These are phyloP conservation scores for Escovopsis sp. DNA, from an alignment of 2,329 filamentous ascomycete species.

Conservation along the genomic window DNA sequence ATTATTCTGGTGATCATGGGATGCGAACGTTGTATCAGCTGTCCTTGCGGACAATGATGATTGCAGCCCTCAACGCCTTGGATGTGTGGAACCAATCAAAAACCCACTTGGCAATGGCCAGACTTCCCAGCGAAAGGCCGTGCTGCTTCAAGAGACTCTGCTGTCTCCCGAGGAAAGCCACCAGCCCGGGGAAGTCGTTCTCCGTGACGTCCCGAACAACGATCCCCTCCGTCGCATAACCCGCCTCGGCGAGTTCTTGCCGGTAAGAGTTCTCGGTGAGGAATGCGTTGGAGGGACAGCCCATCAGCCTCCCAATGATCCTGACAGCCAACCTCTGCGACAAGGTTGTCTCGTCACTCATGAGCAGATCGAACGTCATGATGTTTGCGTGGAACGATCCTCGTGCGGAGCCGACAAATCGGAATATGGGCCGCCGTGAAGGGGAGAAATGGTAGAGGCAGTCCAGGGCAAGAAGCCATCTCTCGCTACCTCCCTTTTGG, in stretches of 20 bases:
- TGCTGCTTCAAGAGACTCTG: slow-evolving; percentile 19
- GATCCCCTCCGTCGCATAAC: slow-evolving; percentile 29
- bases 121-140: slow-evolving; percentile 22
- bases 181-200: slow-evolving; percentile 36
- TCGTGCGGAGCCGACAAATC: slow-evolving; percentile 26
- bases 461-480: slow-evolving; percentile 41
- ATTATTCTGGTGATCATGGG: too few relatives aligned
- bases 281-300: slow-evolving; percentile 34
- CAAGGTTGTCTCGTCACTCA: slow-evolving; percentile 17
- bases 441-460: slow-evolving; percentile 43
- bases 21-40: too few relatives aligned
- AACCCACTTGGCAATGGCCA: slow-evolving; percentile 21
- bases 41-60: slow-evolving; percentile 17
- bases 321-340: slow-evolving; percentile 21
- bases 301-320: slow-evolving; percentile 29
- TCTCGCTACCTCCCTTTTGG: slow-evolving; percentile 10
- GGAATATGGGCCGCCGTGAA: slow-evolving; percentile 31
- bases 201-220: slow-evolving; percentile 35
- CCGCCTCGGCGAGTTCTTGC: slow-evolving; percentile 28
- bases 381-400: slow-evolving; percentile 29
- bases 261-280: slow-evolving; percentile 30
- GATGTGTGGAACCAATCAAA: slow-evolving; percentile 24
- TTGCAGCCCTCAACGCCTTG: slow-evolving; percentile 19
- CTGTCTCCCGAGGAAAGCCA: slow-evolving; percentile 25
- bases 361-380: slow-evolving; percentile 41